Conservation (phyloP, 2,329 filamentous ascomycete genomes). For the Sclerotinia sclerotiorum region DNA sequence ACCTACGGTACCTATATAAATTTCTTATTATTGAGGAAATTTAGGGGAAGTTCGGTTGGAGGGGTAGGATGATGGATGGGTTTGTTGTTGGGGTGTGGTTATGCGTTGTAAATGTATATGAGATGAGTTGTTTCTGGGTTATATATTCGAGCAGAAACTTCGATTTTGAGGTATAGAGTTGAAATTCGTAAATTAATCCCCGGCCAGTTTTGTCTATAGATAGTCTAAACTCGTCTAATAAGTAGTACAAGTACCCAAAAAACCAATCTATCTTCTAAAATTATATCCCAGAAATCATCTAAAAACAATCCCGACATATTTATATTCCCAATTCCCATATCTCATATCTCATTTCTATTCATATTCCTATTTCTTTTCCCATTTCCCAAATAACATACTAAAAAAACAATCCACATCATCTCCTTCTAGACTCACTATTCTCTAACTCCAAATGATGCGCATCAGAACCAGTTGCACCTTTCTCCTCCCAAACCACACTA, state of each 20-base stretch:
- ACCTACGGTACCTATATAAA: too few species aligned
- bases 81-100: too few species aligned
- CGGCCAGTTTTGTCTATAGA: neutral
- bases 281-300: neutral
- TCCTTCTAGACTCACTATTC: neutral
- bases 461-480: neutral
- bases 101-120: too few species aligned
- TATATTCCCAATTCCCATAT: too few species aligned
- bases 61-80: too few species aligned
- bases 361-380: too few species aligned
- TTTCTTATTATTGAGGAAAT: too few species aligned
- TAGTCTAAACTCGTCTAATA: neutral
- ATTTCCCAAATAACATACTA: neutral
- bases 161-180: too few species aligned
- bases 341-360: too few species aligned
- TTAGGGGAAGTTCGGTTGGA: too few species aligned
- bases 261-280: neutral
- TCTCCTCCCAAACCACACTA: slow-evolving; percentile 16
- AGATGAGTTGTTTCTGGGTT: too few species aligned
- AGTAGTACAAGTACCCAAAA: neutral
- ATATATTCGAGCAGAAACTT: too few species aligned
- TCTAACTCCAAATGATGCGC: slow-evolving; percentile 11
- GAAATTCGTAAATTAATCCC: neutral
- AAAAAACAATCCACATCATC: neutral
- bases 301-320: neutral